These are phyloP conservation scores for Fereydounia khargensis DNA, from an alignment of 1,284 basidiomycete genomes.

Conservation along the genomic window DNA sequence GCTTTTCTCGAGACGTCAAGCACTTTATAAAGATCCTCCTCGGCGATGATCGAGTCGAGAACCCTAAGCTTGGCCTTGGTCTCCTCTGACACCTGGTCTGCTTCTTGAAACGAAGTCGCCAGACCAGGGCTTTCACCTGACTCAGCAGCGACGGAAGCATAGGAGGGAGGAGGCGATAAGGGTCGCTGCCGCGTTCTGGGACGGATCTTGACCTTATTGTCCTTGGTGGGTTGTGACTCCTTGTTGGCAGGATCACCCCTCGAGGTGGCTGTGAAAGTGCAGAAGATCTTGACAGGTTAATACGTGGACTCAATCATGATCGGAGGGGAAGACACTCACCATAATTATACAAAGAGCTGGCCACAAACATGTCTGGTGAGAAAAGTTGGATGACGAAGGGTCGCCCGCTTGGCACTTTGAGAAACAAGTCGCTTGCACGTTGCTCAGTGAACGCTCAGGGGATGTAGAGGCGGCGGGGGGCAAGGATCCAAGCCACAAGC, in stretches of 20 bases:
- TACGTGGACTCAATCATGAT: too few relatives aligned
- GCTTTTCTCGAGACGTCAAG: constrained; percentile 66
- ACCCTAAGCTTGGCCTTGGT: constrained; percentile 24
- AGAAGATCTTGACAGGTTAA: neutral
- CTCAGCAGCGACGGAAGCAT: neutral
- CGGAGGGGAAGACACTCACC: too few relatives aligned
- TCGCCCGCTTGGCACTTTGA: too few relatives aligned
- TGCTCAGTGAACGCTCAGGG: too few relatives aligned
- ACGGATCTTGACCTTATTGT: neutral
- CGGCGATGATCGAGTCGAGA: constrained; percentile 35
- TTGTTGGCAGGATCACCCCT: neutral
- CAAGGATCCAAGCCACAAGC: too few relatives aligned
- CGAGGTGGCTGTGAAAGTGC: neutral
- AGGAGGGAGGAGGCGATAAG: neutral
- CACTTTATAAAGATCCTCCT: constrained; percentile 69
- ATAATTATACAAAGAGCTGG: neutral
- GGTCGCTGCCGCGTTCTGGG: neutral
- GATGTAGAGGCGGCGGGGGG: too few relatives aligned
- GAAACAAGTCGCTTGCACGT: too few relatives aligned
- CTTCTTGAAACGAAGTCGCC: too few relatives aligned
- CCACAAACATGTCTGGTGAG: constrained; percentile 1
- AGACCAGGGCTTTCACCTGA: too few relatives aligned
- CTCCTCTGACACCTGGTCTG: neutral
- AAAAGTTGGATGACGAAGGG: too few relatives aligned
- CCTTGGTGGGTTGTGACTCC: neutral